A percentile compares a stretch with the other conserved stretches of the same genome.
Evolutionary conservation across 352 stramenopile species (phyloP).

Genomic region (Saprolegnia parasitica): DNA sequence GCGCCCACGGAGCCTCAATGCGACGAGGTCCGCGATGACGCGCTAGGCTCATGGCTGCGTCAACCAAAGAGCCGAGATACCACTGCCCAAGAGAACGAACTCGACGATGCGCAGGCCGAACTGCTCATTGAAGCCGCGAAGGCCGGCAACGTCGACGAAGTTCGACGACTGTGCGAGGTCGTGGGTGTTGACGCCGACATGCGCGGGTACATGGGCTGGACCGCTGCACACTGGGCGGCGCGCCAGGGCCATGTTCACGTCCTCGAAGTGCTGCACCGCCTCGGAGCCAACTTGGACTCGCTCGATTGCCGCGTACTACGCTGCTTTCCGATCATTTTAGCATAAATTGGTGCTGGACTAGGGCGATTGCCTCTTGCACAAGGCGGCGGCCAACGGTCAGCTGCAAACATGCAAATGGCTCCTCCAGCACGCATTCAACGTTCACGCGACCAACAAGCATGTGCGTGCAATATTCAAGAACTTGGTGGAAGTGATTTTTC

Average conservation of each 20-base stretch:
- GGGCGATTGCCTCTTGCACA: conserved; percentile 67
- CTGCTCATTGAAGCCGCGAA: conserved; percentile 61
- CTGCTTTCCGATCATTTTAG: not conserved
- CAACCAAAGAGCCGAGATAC: not conserved
- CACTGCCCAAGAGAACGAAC: conserved; percentile 6
- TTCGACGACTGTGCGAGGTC: conserved; percentile 44
- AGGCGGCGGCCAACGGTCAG: conserved; percentile 70
- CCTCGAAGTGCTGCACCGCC: conserved; percentile 49
- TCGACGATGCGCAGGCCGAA: conserved; percentile 33
- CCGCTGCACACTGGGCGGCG: conserved; percentile 65
- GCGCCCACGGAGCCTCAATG: too few species aligned
- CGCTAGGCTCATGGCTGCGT: too few species aligned
- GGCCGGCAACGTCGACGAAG: conserved; percentile 45
- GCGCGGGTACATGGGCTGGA: conserved; percentile 69
- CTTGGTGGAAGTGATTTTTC: not conserved
- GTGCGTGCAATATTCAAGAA: conserved; percentile 18
- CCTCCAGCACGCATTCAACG: conserved; percentile 58
- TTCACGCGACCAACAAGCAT: conserved; percentile 63
- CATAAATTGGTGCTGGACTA: conserved; percentile 28
- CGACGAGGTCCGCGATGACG: too few species aligned
- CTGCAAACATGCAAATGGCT: conserved; percentile 60
- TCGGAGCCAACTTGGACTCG: conserved; percentile 55
- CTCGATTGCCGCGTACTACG: conserved; percentile 37
- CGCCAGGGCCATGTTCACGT: conserved; percentile 58
- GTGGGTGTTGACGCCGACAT: conserved; percentile 47